Percentiles rank a stretch among this genome's conserved stretches.
These are phyloP conservation scores for Tulasnella sp. DNA, from an alignment of 768 basidiomycete genomes.

Conservation along the genomic window DNA sequence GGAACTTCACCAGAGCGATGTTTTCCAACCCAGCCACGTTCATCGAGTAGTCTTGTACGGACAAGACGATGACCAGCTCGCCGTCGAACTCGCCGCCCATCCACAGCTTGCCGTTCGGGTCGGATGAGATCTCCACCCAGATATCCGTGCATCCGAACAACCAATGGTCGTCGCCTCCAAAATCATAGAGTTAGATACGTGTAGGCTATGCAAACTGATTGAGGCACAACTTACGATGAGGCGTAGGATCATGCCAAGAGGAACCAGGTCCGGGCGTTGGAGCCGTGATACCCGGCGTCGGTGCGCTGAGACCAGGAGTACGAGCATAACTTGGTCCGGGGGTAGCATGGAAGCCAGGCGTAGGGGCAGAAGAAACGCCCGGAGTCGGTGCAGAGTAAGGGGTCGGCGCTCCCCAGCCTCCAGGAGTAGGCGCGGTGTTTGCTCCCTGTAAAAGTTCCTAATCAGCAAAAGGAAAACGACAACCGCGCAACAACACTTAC, in stretches of 20 bases:
- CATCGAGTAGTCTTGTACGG: constrained; percentile 20
- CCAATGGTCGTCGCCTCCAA: constrained; percentile 26
- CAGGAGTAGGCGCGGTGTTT: background rate
- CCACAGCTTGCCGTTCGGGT: constrained; percentile 26
- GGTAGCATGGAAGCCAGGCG: constrained; percentile 18
- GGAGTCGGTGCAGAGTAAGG: constrained; percentile 21
- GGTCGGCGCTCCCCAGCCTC: background rate
- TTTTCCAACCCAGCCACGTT: constrained; percentile 21
- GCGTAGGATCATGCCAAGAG: constrained; percentile 14
- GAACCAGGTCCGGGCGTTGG: constrained; percentile 31
- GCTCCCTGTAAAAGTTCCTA: background rate
- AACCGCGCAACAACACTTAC: background rate
- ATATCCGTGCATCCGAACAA: constrained; percentile 26
- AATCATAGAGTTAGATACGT: constrained; percentile 4
- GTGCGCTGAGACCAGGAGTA: constrained; percentile 22
- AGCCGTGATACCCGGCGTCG: constrained; percentile 31
- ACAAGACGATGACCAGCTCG: constrained; percentile 22
- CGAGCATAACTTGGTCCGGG: background rate
- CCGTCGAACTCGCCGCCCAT: constrained; percentile 26
- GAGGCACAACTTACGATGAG: background rate
- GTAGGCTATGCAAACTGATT: constrained; percentile 10
- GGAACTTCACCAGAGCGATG: constrained; percentile 24
- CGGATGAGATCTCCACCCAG: constrained; percentile 32
- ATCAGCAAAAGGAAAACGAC: background rate
- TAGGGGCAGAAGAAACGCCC: constrained; percentile 22